Evolutionary conservation across 2,329 filamentous ascomycete genomes (phyloP).

Genomic region (Drechslerella stenobrocha): DNA sequence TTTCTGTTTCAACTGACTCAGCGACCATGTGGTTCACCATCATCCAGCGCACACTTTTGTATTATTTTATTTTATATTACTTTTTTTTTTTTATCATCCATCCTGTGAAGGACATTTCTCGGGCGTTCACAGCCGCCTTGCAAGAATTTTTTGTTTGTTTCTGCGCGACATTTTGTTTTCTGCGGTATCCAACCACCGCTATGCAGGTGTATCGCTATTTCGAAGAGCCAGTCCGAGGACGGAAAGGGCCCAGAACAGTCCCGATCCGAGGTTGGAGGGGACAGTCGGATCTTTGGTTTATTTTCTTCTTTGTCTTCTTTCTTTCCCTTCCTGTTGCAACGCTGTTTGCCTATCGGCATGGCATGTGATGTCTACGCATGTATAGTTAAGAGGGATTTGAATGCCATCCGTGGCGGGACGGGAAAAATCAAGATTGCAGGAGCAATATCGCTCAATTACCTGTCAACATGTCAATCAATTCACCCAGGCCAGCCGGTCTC

Average conservation of each 20-base stretch:
- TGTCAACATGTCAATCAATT: no score
- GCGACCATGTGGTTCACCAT: constrained; percentile 6
- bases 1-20: constrained; percentile 25
- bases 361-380: constrained; percentile 5
- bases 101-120: background rate
- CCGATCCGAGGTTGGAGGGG: no score
- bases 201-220: background rate
- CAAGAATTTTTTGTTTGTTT: constrained; percentile 1
- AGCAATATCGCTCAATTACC: background rate
- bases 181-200: background rate
- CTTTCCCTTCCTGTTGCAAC: background rate
- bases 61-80: background rate
- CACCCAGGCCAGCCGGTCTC: no score
- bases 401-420: background rate
- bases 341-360: background rate
- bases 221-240: no score
- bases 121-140: background rate
- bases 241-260: no score
- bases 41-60: background rate
- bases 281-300: background rate
- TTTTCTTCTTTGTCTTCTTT: background rate
- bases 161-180: background rate
- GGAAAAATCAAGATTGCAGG: background rate
- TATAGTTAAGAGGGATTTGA: background rate
- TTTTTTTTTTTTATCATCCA: background rate